Conservation (phyloP, 371 early-diverging fungal genomes). For the Mucor circinelloides region DNA sequence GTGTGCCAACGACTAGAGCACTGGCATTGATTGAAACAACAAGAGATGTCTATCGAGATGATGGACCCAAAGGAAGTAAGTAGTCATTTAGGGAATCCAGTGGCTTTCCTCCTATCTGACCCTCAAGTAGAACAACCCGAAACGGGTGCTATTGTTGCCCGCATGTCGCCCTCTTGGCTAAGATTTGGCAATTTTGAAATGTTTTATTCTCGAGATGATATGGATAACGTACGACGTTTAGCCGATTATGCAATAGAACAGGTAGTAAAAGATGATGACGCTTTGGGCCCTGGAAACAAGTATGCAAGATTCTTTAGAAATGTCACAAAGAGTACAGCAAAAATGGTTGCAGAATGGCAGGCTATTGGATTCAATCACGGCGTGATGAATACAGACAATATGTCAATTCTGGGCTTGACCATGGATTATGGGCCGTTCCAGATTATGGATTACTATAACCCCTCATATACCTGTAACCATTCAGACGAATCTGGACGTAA, state of each 20-base stretch:
- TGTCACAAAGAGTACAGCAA: slow-evolving; percentile 73
- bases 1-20: slow-evolving; percentile 82
- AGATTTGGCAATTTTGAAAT: slow-evolving; percentile 92
- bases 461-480: slow-evolving; percentile 75
- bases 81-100: neutral
- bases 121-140: slow-evolving; percentile 41
- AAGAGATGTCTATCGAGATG: slow-evolving; percentile 71
- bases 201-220: slow-evolving; percentile 70
- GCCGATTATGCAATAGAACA: slow-evolving; percentile 72
- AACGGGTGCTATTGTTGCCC: slow-evolving; percentile 76
- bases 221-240: slow-evolving; percentile 53
- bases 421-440: slow-evolving; percentile 91
- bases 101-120: neutral
- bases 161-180: slow-evolving; percentile 83
- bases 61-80: slow-evolving; percentile 31
- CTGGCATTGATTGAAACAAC: slow-evolving; percentile 68
- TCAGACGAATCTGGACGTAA: slow-evolving; percentile 66
- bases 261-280: slow-evolving; percentile 26
- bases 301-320: slow-evolving; percentile 68
- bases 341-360: slow-evolving; percentile 88
- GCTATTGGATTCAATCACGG: slow-evolving; percentile 87
- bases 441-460: slow-evolving; percentile 85
- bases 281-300: slow-evolving; percentile 23
- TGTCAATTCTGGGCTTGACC: slow-evolving; percentile 82
- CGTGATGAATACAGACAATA: slow-evolving; percentile 91